Percentiles rank a stretch among this genome's conserved stretches.
Evolutionary conservation across 225 moss, liverwort and hornwort species (phyloP).

Genomic region (Pleurozium schreberi): DNA sequence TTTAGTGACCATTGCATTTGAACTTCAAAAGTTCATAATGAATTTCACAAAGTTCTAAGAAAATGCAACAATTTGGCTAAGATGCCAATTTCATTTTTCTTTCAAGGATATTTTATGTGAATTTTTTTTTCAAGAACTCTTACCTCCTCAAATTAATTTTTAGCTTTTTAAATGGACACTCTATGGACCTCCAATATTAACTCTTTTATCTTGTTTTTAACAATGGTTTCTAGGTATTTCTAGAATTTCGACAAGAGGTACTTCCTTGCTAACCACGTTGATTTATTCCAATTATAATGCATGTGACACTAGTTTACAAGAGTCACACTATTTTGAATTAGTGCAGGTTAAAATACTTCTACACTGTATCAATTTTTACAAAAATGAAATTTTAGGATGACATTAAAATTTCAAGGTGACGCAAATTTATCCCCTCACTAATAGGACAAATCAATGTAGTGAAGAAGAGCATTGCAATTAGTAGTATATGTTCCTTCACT

Average conservation of each 20-base stretch:
- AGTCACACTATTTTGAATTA: not conserved
- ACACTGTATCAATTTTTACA: rapidly evolving
- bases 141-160: not conserved
- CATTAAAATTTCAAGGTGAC: not conserved
- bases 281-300: not conserved
- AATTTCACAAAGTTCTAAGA: rapidly evolving
- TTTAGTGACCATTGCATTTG: not conserved
- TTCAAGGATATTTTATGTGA: rapidly evolving
- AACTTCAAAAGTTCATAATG: not conserved
- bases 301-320: not conserved
- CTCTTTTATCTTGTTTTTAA: not conserved
- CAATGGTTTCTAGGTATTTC: not conserved
- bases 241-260: not conserved
- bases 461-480: not conserved
- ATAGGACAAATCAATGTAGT: not conserved
- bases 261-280: not conserved
- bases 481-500: not conserved
- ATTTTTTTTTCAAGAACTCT: not conserved
- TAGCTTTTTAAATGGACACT: not conserved
- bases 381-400: not conserved
- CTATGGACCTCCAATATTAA: not conserved
- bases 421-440: not conserved
- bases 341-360: not conserved
- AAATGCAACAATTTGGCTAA: rapidly evolving
- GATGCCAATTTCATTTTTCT: not conserved